These are phyloP conservation scores for Imleria badia DNA, from an alignment of 768 basidiomycete genomes.

Conservation along the genomic window DNA sequence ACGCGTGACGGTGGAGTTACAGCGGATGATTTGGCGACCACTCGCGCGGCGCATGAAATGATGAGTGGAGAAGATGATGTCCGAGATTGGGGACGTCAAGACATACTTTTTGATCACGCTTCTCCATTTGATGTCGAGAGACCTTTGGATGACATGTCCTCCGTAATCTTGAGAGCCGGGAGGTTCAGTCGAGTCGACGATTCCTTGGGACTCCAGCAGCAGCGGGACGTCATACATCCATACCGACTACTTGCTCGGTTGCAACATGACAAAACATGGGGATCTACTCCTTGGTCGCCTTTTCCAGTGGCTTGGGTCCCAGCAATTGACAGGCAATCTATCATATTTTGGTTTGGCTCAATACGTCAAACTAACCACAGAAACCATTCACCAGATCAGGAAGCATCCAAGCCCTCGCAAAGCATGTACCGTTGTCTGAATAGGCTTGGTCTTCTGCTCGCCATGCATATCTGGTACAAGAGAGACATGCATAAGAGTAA, in stretches of 20 bases:
- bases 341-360: not conserved
- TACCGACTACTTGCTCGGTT: slow-evolving; percentile 86
- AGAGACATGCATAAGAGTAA: slow-evolving; percentile 94
- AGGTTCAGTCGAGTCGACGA: slow-evolving; percentile 85
- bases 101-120: slow-evolving; percentile 78
- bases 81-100: not conserved
- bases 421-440: slow-evolving; percentile 94
- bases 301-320: slow-evolving; percentile 76
- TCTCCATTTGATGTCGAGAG: slow-evolving; percentile 75
- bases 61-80: not conserved
- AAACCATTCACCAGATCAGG: slow-evolving; percentile 71
- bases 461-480: slow-evolving; percentile 99
- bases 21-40: too few species aligned
- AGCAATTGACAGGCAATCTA: slow-evolving; percentile 93
- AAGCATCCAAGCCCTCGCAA: slow-evolving; percentile 83
- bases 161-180: slow-evolving; percentile 49
- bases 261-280: slow-evolving; percentile 99
- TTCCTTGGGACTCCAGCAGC: slow-evolving; percentile 89
- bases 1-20: slow-evolving; percentile 35
- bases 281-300: slow-evolving; percentile 90
- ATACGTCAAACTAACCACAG: not conserved
- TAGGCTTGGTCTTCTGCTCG: slow-evolving; percentile 99
- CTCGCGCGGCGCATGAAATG: too few species aligned
- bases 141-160: slow-evolving; percentile 62
- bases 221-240: slow-evolving; percentile 98